phyloP scores from a whole-genome alignment of 1,139 yeast species.

The Suhomyces maxii region DNA sequence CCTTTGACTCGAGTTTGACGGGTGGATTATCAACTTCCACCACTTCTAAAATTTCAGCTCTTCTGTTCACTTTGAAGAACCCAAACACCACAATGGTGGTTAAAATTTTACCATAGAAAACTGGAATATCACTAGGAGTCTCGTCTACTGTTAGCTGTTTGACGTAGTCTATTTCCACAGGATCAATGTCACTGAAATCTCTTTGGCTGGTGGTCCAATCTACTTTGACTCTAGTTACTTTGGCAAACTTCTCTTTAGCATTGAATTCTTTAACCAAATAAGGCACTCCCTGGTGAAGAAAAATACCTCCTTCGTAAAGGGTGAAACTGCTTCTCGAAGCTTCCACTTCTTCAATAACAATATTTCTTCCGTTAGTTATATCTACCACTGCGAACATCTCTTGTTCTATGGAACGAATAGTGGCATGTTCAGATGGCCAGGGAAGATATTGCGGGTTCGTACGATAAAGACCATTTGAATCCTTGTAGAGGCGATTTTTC shows the following conservation, averaged over 20 bases:
- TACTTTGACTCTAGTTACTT: constrained; percentile 82
- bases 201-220: constrained; percentile 93
- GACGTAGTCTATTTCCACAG: constrained; percentile 66
- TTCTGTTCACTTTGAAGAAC: constrained; percentile 78
- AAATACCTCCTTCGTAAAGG: constrained; percentile 92
- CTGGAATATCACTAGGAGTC: constrained; percentile 53
- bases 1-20: constrained; percentile 63
- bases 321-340: constrained; percentile 87
- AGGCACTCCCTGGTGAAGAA: constrained; percentile 89
- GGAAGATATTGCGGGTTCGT: constrained; percentile 65
- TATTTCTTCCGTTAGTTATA: constrained; percentile 69
- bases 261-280: constrained; percentile 84
- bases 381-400: constrained; percentile 85
- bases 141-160: constrained; percentile 45
- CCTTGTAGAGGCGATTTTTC: constrained; percentile 44
- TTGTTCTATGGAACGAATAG: constrained; percentile 82
- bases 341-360: constrained; percentile 87
- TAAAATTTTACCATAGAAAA: constrained; percentile 71
- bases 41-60: constrained; percentile 80
- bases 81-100: constrained; percentile 85
- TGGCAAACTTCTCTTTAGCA: constrained; percentile 71
- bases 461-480: constrained; percentile 57
- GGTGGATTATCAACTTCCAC: constrained; percentile 94
- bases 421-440: constrained; percentile 73
- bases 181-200: constrained; percentile 91